Percentiles rank a stretch among this genome's conserved stretches.
These are phyloP conservation scores for Juglanconis oblonga DNA, from an alignment of 2,329 filamentous ascomycete species.

Conservation along the genomic window DNA sequence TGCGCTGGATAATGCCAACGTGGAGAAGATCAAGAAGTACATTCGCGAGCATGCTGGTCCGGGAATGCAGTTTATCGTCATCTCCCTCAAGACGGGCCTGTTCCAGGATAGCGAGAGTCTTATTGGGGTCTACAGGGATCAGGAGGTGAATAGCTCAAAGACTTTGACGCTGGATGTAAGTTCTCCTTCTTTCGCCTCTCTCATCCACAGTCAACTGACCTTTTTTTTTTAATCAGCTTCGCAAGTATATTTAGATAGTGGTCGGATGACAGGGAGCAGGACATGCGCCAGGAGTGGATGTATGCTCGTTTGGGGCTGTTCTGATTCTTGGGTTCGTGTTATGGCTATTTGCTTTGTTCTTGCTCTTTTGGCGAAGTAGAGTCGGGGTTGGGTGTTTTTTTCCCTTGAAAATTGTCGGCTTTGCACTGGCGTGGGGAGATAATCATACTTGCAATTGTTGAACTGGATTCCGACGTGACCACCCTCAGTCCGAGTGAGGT, in stretches of 20 bases:
- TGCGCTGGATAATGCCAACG: conserved; percentile 96
- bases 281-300: background rate
- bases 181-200: conserved; percentile 17
- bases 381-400: background rate
- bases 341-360: background rate
- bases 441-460: background rate
- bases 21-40: conserved; percentile 93
- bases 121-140: conserved; percentile 93
- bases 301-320: background rate
- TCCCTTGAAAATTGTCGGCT: background rate
- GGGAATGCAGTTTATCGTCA: conserved; percentile 99
- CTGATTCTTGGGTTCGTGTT: background rate
- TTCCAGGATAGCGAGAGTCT: conserved; percentile 96
- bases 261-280: background rate
- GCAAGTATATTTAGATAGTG: conserved; percentile 10
- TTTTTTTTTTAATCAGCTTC: conserved; percentile 11
- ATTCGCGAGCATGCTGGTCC: conserved; percentile 91
- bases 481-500: background rate
- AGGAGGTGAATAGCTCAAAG: conserved; percentile 87
- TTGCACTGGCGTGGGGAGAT: background rate
- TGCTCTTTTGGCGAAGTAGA: background rate
- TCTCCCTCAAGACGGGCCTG: conserved; percentile 89
- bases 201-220: background rate
- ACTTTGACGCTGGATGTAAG: conserved; percentile 94
- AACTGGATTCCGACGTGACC: background rate